Evolutionary conservation across 371 early-diverging fungal species (phyloP).

Genomic region (Mycotypha africana): DNA sequence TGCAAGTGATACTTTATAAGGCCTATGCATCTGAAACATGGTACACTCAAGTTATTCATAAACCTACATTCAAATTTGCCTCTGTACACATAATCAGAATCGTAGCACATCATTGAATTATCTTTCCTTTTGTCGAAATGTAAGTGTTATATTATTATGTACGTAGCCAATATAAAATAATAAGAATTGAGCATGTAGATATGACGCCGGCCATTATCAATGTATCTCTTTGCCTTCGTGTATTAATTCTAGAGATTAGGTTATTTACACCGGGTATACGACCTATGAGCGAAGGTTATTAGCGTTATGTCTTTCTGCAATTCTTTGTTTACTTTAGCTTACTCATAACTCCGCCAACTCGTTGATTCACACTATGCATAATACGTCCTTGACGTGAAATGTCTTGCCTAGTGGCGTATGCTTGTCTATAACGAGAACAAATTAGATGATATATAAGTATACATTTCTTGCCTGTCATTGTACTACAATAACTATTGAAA

Average conservation of each 20-base stretch:
- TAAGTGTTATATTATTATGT: constrained; percentile 14
- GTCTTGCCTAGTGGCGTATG: constrained; percentile 54
- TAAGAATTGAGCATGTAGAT: constrained; percentile 51
- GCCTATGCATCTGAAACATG: no score
- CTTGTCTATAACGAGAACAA: constrained; percentile 41
- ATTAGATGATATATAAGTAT: not conserved
- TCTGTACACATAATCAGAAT: no score
- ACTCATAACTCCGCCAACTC: constrained; percentile 50
- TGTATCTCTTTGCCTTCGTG: constrained; percentile 58
- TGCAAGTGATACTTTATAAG: no score
- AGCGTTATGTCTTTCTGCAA: not conserved
- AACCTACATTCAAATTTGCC: no score
- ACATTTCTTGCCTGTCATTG: no score
- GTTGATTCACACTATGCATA: constrained; percentile 41
- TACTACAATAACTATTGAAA: no score
- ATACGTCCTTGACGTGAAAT: constrained; percentile 49
- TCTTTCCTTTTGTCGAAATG: no score
- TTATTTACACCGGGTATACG: constrained; percentile 61
- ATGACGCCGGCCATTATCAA: constrained; percentile 61
- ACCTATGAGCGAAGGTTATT: constrained; percentile 10
- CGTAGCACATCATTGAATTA: no score
- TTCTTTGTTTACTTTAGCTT: constrained; percentile 8
- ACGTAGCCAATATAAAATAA: constrained; percentile 46
- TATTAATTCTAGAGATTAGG: constrained; percentile 56
- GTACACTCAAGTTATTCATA: no score